These are phyloP conservation scores for Oryza coarctata DNA, from an alignment of 176 grass and related monocot species.

Conservation along the genomic window DNA sequence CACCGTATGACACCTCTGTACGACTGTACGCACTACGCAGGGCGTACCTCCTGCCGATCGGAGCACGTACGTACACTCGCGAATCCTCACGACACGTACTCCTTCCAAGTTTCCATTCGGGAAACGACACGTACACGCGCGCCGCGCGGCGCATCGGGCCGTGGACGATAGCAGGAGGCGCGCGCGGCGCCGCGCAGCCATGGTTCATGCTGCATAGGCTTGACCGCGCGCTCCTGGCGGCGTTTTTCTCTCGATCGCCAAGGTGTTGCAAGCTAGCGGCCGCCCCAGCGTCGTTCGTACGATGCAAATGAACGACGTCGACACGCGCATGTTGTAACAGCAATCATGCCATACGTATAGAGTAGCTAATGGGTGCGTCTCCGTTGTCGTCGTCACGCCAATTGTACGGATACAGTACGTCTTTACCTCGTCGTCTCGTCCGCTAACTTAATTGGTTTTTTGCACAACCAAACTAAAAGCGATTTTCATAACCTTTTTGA, in stretches of 20 bases:
- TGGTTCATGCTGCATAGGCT: not conserved
- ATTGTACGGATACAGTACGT: too few relatives aligned
- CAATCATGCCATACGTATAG: too few relatives aligned
- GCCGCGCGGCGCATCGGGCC: too few relatives aligned
- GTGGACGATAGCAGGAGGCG: too few relatives aligned
- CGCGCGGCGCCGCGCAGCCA: too few relatives aligned
- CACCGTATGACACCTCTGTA: not conserved
- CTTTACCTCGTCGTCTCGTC: not conserved
- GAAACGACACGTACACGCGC: not conserved
- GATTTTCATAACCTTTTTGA: not conserved
- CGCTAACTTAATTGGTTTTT: not conserved
- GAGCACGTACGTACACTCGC: too few relatives aligned
- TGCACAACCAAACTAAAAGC: not conserved
- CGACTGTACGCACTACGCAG: too few relatives aligned
- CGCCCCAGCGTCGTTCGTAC: too few relatives aligned
- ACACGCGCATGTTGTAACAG: not conserved
- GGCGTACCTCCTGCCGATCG: not conserved
- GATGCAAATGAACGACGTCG: not conserved
- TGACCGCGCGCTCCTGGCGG: not conserved
- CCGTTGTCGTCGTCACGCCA: not conserved
- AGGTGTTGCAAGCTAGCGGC: too few relatives aligned
- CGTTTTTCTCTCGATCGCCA: not conserved
- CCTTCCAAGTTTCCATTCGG: too few relatives aligned
- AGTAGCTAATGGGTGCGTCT: too few relatives aligned
- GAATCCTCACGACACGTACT: too few relatives aligned